Base-by-base conservation (phyloP, 2,329 filamentous ascomycete genomes). In the Monascus ruber region DNA sequence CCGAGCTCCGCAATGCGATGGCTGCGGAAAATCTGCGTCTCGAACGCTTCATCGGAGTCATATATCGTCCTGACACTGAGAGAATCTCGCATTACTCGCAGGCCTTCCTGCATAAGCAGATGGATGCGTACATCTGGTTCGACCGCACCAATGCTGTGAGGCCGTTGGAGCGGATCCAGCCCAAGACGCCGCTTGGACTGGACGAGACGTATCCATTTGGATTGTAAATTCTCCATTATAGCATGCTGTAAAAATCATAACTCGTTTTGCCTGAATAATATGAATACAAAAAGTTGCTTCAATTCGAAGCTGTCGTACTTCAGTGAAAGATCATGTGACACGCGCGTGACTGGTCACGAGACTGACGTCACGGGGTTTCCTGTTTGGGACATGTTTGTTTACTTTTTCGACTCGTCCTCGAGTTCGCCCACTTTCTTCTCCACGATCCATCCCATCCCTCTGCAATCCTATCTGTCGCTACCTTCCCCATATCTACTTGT, bases 131-230 rank as follows among this genome's bases (percentile, higher is more conserved):
- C 40, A 47, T 73, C 4, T 74, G 70, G 68, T 71, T 74, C 42
- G 69, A 73, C 51, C 43, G 50, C 41, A 69, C 66, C 4, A 50
- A 54, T 11, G 68, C 67, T 6, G 67, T 74, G 2, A 48, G 58
- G 24, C 57, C 67, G 2, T 56, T 73, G 37, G 69, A 72, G 49
- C 60, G 45, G 5, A 59, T 62, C 6, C 69, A 72, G 48, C 69
- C 70, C 1, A 49, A 52, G 24, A 65, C 64, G 9, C 45, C 62
- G 1, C 45, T 70, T 37, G 64, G 63, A 25, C 53, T 52, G 36
- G 67, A 63, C 4, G 70, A 72, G 48, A 73, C 70, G 0, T 73
- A 71, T 62, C 71, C 70, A 24, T 74, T 73, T 52, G 69, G 69
- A 1, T 42, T 71, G 41, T 73, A 29, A 29, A 29, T 2, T 29